These are phyloP conservation scores for Graphiopsis chlorocephala DNA, from an alignment of 2,329 filamentous ascomycete genomes.

Conservation along the genomic window DNA sequence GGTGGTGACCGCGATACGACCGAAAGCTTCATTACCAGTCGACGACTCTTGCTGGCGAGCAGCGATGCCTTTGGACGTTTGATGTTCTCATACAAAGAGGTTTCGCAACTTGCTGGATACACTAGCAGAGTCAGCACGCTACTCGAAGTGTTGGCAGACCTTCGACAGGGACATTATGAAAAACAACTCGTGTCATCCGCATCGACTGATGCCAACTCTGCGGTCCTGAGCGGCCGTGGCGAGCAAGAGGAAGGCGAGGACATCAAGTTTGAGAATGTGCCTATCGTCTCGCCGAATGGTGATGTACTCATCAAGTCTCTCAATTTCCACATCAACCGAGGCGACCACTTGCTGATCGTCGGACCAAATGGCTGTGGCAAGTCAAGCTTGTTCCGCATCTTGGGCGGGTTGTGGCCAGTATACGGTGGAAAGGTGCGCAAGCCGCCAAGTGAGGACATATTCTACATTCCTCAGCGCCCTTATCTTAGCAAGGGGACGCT, in stretches of 20 bases:
- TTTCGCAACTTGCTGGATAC: constrained; percentile 93
- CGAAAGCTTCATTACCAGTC: constrained; percentile 83
- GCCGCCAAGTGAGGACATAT: constrained; percentile 87
- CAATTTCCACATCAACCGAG: constrained; percentile 80
- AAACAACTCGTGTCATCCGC: constrained; percentile 94
- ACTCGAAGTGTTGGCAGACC: constrained; percentile 90
- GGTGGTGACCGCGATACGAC: constrained; percentile 23
- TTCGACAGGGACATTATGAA: constrained; percentile 84
- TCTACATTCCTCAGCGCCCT: constrained; percentile 95
- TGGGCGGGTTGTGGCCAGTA: constrained; percentile 95
- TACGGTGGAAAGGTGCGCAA: constrained; percentile 93
- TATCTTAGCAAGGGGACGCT: constrained; percentile 89
- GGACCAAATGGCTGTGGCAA: constrained; percentile 98
- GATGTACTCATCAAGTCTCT: constrained; percentile 84
- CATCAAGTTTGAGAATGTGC: constrained; percentile 83
- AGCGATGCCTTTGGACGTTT: constrained; percentile 93
- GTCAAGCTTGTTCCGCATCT: constrained; percentile 90
- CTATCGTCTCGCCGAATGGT: constrained; percentile 94
- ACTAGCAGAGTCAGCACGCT: constrained; percentile 88
- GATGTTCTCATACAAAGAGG: constrained; percentile 98
- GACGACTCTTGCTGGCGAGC: constrained; percentile 84
- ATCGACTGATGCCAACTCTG: constrained; percentile 75
- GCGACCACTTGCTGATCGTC: constrained; percentile 89
- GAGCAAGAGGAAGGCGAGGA: constrained; percentile 76
- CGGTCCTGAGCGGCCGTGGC: constrained; percentile 78